Conservation (phyloP, 2,329 filamentous ascomycete genomes). For the Fusarium sp. region DNA sequence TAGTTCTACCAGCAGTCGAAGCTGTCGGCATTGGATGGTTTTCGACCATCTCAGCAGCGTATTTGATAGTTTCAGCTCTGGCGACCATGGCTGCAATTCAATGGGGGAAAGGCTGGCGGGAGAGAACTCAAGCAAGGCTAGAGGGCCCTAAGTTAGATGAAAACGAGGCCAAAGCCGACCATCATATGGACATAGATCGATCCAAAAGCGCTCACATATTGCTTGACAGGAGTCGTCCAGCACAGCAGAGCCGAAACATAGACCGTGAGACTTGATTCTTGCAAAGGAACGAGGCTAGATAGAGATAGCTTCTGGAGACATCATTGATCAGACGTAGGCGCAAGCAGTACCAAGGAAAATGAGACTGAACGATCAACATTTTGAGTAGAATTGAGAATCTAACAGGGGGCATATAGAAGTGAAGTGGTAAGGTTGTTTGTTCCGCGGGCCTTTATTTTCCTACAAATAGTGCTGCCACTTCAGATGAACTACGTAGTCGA, state of each 20-base stretch:
- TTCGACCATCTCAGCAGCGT: conserved; percentile 66
- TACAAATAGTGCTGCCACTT: neutral
- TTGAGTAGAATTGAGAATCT: neutral
- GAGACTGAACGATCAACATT: neutral
- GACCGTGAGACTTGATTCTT: conserved; percentile 4
- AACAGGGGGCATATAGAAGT: neutral
- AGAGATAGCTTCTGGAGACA: neutral
- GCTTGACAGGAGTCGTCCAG: neutral
- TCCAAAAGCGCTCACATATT: conserved; percentile 2
- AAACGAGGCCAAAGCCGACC: conserved; percentile 1
- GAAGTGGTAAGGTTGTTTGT: neutral
- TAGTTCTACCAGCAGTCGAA: conserved; percentile 78
- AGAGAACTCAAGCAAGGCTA: conserved; percentile 44
- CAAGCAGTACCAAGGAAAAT: neutral
- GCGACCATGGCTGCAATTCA: conserved; percentile 51
- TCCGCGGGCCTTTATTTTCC: neutral
- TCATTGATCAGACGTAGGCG: neutral
- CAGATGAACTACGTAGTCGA: neutral
- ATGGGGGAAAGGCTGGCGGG: conserved; percentile 54
- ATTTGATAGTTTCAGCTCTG: conserved; percentile 50
- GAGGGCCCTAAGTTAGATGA: conserved; percentile 17
- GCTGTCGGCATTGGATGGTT: conserved; percentile 84
- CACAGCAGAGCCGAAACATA: conserved; percentile 16
- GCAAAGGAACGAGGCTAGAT: neutral
- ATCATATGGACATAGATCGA: neutral